Evolutionary conservation across 2,329 filamentous ascomycete genomes (phyloP).

Genomic region (Phyllachora maydis): DNA sequence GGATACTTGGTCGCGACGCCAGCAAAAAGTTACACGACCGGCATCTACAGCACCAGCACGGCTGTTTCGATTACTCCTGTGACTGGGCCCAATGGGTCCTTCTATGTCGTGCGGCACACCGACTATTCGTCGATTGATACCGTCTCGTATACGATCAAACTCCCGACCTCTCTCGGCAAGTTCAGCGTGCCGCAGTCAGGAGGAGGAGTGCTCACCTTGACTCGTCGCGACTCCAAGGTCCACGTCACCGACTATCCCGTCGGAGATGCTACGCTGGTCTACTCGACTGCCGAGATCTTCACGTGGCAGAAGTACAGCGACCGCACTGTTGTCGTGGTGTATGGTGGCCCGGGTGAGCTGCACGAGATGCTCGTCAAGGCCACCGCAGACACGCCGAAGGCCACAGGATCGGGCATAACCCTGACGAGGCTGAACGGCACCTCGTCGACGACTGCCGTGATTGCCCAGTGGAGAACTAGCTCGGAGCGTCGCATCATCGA

Average conservation of each 20-base stretch:
- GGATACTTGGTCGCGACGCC: slow-evolving; percentile 41
- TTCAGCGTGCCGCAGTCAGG: slow-evolving; percentile 38
- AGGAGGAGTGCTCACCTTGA: slow-evolving; percentile 32
- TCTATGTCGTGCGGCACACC: slow-evolving; percentile 47
- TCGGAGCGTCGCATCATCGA: slow-evolving; percentile 11
- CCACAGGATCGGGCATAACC: slow-evolving; percentile 7
- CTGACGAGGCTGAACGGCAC: slow-evolving; percentile 4
- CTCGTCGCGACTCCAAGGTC: slow-evolving; percentile 45
- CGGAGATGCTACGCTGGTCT: slow-evolving; percentile 36
- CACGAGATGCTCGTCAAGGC: slow-evolving; percentile 36
- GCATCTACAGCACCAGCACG: slow-evolving; percentile 27
- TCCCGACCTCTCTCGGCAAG: slow-evolving; percentile 36
- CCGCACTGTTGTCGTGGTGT: slow-evolving; percentile 40
- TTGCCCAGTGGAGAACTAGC: slow-evolving; percentile 12
- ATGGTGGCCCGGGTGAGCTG: slow-evolving; percentile 37
- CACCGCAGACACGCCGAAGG: neutral
- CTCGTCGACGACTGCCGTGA: too few species aligned
- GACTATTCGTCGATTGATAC: slow-evolving; percentile 38
- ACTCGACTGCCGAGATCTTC: slow-evolving; percentile 50
- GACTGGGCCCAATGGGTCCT: slow-evolving; percentile 27
- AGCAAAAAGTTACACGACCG: slow-evolving; percentile 26
- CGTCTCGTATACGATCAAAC: slow-evolving; percentile 39
- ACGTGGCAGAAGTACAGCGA: slow-evolving; percentile 44
- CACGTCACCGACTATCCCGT: slow-evolving; percentile 47
- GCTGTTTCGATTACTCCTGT: slow-evolving; percentile 41